Evolutionary conservation across 768 basidiomycete species (phyloP).

Genomic region (Boletus eberwhitei): DNA sequence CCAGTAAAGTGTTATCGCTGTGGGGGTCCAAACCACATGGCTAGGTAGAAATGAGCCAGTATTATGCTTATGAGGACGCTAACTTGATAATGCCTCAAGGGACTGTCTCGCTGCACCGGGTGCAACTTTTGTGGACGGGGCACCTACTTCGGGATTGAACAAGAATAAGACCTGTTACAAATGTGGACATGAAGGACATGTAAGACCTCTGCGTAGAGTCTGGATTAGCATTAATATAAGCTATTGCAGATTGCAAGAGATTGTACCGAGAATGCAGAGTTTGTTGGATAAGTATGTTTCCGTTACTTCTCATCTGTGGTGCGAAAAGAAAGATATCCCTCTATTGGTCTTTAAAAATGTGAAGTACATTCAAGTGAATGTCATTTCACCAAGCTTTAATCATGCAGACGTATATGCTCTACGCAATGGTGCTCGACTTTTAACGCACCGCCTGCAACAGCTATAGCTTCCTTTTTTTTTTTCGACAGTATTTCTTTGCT

Average conservation of each 20-base stretch:
- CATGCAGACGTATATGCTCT: background rate
- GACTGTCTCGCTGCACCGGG: slow-evolving; percentile 80
- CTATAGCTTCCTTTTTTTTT: background rate
- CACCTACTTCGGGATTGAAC: slow-evolving; percentile 40
- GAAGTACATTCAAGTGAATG: slow-evolving; percentile 14
- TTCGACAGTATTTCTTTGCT: background rate
- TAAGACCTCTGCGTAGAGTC: slow-evolving; percentile 37
- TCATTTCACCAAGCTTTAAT: slow-evolving; percentile 8
- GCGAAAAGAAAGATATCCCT: slow-evolving; percentile 11
- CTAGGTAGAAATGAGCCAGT: slow-evolving; percentile 45
- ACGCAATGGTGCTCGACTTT: background rate
- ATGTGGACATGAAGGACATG: slow-evolving; percentile 85
- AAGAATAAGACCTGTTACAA: slow-evolving; percentile 85
- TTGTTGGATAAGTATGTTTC: slow-evolving; percentile 38
- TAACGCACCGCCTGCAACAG: background rate
- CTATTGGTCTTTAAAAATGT: slow-evolving; percentile 18
- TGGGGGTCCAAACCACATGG: slow-evolving; percentile 86
- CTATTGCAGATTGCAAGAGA: slow-evolving; percentile 57
- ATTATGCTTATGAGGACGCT: slow-evolving; percentile 4
- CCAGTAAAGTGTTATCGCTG: slow-evolving; percentile 89
- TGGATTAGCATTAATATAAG: slow-evolving; percentile 5
- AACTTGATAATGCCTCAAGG: slow-evolving; percentile 36
- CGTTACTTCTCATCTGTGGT: slow-evolving; percentile 1
- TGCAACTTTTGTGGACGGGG: slow-evolving; percentile 44
- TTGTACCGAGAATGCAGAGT: slow-evolving; percentile 56